A percentile compares a stretch with the other conserved stretches of the same genome.
phyloP scores from a whole-genome alignment of 179 eudicot species.

The Carnegiea gigantea region DNA sequence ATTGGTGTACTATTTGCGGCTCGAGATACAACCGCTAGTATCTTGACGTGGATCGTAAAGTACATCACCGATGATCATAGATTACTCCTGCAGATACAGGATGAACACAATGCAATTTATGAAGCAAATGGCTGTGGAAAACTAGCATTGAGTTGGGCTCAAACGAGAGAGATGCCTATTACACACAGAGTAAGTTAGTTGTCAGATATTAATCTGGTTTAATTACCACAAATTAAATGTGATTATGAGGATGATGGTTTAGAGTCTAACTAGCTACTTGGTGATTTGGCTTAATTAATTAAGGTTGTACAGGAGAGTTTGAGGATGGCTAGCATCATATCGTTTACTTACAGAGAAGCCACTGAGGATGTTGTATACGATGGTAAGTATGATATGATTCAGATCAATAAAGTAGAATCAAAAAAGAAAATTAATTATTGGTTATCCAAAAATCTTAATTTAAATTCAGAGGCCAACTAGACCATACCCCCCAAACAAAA shows the following conservation, averaged over 20 bases:
- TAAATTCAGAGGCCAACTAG: too few species aligned
- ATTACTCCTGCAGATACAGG: conserved; percentile 46
- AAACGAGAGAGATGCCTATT: conserved; percentile 62
- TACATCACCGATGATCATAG: conserved; percentile 60
- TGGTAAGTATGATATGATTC: conserved; percentile 28
- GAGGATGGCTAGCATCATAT: conserved; percentile 61
- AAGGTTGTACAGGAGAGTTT: conserved; percentile 50
- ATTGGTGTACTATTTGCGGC: conserved; percentile 91
- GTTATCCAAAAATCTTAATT: too few species aligned
- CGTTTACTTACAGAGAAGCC: conserved; percentile 57
- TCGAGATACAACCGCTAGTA: conserved; percentile 92
- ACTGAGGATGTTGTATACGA: conserved; percentile 46
- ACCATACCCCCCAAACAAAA: too few species aligned
- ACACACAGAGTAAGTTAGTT: conserved; percentile 52
- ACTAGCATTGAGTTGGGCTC: conserved; percentile 62
- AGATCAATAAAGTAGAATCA: too few species aligned
- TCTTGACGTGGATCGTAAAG: conserved; percentile 81
- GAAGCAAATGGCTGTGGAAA: conserved; percentile 52
- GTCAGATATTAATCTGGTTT: too few species aligned
- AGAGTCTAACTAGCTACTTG: background rate
- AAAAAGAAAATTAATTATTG: too few species aligned
- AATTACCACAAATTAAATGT: too few species aligned
- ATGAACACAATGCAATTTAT: conserved; percentile 55
- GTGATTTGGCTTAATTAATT: conserved; percentile 9
- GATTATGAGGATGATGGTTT: background rate